Evolutionary conservation across 495 filamentous ascomycete species (phyloP).

Genomic region (Penicillium robsamsonii): DNA sequence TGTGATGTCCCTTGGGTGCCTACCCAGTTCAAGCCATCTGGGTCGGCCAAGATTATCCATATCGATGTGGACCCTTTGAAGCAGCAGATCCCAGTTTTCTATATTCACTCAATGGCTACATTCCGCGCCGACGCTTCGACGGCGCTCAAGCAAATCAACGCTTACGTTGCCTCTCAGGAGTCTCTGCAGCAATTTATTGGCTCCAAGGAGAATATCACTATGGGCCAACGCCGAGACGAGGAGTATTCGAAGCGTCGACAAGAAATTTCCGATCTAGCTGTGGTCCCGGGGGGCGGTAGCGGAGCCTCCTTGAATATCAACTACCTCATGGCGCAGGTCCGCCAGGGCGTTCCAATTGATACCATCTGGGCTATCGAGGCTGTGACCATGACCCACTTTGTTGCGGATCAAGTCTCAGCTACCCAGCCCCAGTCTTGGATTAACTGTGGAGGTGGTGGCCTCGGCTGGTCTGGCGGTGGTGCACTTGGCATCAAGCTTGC

Average conservation of each 20-base stretch:
- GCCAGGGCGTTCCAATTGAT: slow-evolving; percentile 64
- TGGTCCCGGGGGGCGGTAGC: slow-evolving; percentile 47
- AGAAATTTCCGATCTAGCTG: slow-evolving; percentile 55
- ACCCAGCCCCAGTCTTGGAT: slow-evolving; percentile 79
- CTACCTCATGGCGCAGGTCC: slow-evolving; percentile 65
- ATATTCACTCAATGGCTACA: slow-evolving; percentile 67
- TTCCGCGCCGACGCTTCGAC: slow-evolving; percentile 75
- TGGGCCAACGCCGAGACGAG: slow-evolving; percentile 57
- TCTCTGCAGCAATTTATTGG: slow-evolving; percentile 46
- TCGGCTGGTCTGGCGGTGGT: slow-evolving; percentile 94
- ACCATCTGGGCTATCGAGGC: slow-evolving; percentile 87
- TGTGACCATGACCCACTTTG: slow-evolving; percentile 76
- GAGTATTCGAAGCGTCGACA: slow-evolving; percentile 60
- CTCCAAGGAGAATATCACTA: slow-evolving; percentile 42
- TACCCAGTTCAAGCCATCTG: slow-evolving; percentile 54
- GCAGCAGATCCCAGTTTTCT: slow-evolving; percentile 81
- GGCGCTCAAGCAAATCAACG: slow-evolving; percentile 69
- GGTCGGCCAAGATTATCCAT: slow-evolving; percentile 68
- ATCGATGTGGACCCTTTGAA: slow-evolving; percentile 87
- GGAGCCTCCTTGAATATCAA: slow-evolving; percentile 68
- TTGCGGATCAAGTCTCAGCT: slow-evolving; percentile 78
- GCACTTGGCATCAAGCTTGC: slow-evolving; percentile 88
- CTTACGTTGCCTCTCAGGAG: slow-evolving; percentile 49
- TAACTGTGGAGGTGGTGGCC: slow-evolving; percentile 90
- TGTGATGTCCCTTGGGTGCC: slow-evolving; percentile 80